Evolutionary conservation across 106 monocot genomes (phyloP).

Genomic region (Ottelia alismoides): DNA sequence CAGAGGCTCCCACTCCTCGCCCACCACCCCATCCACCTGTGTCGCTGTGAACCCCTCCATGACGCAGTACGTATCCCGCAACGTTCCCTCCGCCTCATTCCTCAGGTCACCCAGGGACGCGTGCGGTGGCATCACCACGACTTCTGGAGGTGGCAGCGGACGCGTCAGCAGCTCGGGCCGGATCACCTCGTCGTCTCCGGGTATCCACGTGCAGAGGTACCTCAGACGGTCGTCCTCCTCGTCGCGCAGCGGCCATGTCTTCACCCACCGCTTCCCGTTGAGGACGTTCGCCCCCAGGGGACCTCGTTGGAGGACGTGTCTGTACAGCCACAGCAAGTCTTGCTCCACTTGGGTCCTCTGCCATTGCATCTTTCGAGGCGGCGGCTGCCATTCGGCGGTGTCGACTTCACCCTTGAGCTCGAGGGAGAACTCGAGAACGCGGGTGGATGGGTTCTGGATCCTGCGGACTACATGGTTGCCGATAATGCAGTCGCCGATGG

Average conservation of each 20-base stretch:
- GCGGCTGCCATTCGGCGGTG: background rate
- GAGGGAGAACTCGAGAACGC: constrained; percentile 77
- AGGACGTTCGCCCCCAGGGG: constrained; percentile 31
- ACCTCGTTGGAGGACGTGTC: constrained; percentile 15
- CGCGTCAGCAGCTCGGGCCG: constrained; percentile 7
- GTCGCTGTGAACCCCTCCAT: constrained; percentile 33
- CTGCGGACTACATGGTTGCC: constrained; percentile 44
- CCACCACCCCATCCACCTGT: constrained; percentile 34
- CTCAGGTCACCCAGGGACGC: constrained; percentile 61
- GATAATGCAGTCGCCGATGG: constrained; percentile 54
- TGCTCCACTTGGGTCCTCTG: constrained; percentile 15
- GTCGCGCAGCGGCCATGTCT: constrained; percentile 52
- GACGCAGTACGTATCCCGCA: constrained; percentile 69
- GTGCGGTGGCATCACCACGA: constrained; percentile 68
- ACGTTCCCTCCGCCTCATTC: constrained; percentile 40
- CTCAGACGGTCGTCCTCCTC: constrained; percentile 70
- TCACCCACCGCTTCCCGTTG: constrained; percentile 69
- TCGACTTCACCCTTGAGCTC: constrained; percentile 7
- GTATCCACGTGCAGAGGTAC: constrained; percentile 48
- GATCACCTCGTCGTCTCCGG: constrained; percentile 19
- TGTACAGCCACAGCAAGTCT: constrained; percentile 37
- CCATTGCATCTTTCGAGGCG: background rate
- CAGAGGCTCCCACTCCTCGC: constrained; percentile 74
- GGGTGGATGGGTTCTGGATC: constrained; percentile 37
- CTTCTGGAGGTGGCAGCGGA: constrained; percentile 42